Conservation (phyloP, 2,329 filamentous ascomycete species). For the Ilyonectria destructans region DNA sequence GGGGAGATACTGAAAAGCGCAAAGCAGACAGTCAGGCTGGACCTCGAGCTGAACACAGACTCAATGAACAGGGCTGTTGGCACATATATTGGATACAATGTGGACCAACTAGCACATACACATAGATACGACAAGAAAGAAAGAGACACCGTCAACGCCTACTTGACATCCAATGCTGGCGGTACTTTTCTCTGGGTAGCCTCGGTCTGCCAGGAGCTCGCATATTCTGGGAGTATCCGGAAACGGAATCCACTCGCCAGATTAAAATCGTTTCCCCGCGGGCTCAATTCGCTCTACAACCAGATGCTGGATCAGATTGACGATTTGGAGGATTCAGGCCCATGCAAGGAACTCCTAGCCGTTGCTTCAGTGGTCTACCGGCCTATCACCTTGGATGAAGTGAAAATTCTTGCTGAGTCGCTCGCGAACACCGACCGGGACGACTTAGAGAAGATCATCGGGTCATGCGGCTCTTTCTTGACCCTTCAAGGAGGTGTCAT, state of each 20-base stretch:
- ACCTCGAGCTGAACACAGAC: background rate
- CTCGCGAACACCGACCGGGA: conserved; percentile 31
- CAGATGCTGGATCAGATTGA: conserved; percentile 57
- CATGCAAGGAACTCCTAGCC: conserved; percentile 55
- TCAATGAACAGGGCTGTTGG: background rate
- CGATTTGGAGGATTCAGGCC: conserved; percentile 44
- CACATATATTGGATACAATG: background rate
- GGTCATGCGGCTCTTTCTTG: conserved; percentile 58
- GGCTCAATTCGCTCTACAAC: conserved; percentile 56
- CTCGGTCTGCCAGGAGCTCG: conserved; percentile 37
- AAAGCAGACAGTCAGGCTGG: background rate
- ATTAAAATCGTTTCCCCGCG: conserved; percentile 51
- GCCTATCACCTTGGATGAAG: conserved; percentile 56
- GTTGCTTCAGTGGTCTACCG: conserved; percentile 51
- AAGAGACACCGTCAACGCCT: conserved; percentile 8
- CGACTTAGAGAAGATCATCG: conserved; percentile 49
- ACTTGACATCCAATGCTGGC: conserved; percentile 53
- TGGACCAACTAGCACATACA: background rate
- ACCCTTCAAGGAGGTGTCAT: conserved; percentile 50
- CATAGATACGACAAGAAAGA: conserved; percentile 9
- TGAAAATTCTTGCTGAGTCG: conserved; percentile 45
- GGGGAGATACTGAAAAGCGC: background rate
- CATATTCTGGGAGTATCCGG: background rate
- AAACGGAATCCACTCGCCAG: conserved; percentile 31
- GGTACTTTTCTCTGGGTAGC: conserved; percentile 53